Evolutionary conservation across 176 grass and related monocot genomes (phyloP), one percentile per base, ranked within the genome.

Genomic region (Oryza longistaminata): DNA sequence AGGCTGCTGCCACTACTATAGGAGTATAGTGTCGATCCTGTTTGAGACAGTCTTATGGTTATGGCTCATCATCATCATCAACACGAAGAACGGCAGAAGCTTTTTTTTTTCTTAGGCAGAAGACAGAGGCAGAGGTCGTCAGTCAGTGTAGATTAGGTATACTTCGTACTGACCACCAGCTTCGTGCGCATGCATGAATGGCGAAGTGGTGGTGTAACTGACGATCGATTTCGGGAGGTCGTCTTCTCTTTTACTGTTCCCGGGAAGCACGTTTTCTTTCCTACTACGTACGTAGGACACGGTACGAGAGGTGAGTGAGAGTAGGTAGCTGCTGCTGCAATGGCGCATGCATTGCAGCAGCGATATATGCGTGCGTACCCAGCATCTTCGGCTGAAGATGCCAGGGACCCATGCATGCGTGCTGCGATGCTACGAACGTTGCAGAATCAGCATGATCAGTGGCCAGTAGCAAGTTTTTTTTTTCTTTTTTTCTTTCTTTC

Each of bases 391-490:
- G 88, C 66, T 77, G 65, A 66, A 82, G 88, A 39, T 86, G 88
- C 45, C 55, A 73, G 72, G 73, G 58, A 58, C 79, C 88, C 88
- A 68, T 66, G 58, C 88, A 68, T 66, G 58, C 80, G 27, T 16
- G 75, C 68, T 74, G 75, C 87, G 13, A 62, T 24, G 83, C 88
- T 86, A 86, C 78, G 73, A 58, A 73, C 79, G 73, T 66, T 43
- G 76, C 48, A 80, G 43, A 64, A 74, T 53, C 45, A 58, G 62
- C 70, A 33, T 62, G 58, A 62, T 45, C 72, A 46, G 76, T 39
- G 64, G 10, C 13, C 52, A 31, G 65, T 62, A 24, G 53, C 7
- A 58, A 58, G 19, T 6, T 58, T n/a, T 55, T 27, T 27, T 21
- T 15, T 49, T 15, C 11, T 49, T 5, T 50, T 14, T 52, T 55